These are phyloP conservation scores for Volvariella surrecta DNA, from an alignment of 1,284 basidiomycete species.

Conservation along the genomic window DNA sequence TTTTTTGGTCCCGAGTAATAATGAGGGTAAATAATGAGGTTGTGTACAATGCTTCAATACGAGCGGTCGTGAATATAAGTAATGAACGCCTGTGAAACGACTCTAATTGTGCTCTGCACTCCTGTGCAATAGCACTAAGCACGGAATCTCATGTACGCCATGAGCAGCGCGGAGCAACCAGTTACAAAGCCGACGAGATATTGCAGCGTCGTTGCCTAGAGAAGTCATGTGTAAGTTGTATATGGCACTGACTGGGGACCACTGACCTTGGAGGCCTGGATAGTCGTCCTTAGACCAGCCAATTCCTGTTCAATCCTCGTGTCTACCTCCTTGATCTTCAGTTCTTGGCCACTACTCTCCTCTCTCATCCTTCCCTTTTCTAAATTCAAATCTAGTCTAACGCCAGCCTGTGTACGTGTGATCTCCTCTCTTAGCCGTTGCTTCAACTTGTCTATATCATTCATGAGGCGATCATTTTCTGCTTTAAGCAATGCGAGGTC, in stretches of 20 bases:
- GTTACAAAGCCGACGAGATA: constrained; percentile 82
- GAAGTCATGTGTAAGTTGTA: constrained; percentile 9
- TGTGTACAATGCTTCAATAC: too few relatives aligned
- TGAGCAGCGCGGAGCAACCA: constrained; percentile 78
- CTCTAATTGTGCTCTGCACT: too few relatives aligned
- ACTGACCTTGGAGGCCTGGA: constrained; percentile 82
- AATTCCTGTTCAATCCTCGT: constrained; percentile 98
- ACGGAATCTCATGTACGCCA: constrained; percentile 76
- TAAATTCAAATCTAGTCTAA: constrained; percentile 90
- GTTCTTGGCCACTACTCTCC: constrained; percentile 86
- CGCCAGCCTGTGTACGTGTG: constrained; percentile 88
- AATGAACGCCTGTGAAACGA: too few relatives aligned
- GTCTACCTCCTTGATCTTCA: constrained; percentile 98
- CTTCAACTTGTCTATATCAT: constrained; percentile 95
- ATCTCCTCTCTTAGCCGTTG: constrained; percentile 91
- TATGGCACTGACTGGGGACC: constrained; percentile 16
- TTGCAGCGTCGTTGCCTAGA: constrained; percentile 72
- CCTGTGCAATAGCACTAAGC: constrained; percentile 19
- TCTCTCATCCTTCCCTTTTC: constrained; percentile 97
- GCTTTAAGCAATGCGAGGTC: constrained; percentile 94
- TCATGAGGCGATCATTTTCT: constrained; percentile 87
- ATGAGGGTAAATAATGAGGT: too few relatives aligned
- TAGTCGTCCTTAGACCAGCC: constrained; percentile 80
- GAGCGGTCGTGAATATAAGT: too few relatives aligned
- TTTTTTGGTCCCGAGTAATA: too few relatives aligned